Evolutionary conservation across 2,329 filamentous ascomycete species (phyloP).

Genomic region (Fusarium nurragi): DNA sequence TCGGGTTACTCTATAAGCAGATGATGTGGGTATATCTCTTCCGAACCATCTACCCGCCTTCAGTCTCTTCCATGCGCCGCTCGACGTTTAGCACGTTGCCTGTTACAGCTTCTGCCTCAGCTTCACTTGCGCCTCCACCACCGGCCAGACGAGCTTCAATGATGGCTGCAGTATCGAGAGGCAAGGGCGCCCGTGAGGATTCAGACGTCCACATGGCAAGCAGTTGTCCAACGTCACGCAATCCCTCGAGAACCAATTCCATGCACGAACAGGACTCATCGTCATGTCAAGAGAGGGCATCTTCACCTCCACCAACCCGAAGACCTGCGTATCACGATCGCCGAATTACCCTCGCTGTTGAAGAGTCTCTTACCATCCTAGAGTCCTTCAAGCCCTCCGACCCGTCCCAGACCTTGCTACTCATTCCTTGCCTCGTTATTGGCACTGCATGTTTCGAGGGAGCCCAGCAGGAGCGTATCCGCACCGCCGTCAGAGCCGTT

Average conservation of each 20-base stretch:
- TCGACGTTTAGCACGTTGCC: slow-evolving; percentile 46
- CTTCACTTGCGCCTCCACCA: slow-evolving; percentile 23
- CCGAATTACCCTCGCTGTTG: slow-evolving; percentile 63
- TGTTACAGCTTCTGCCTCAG: slow-evolving; percentile 27
- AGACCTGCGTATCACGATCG: slow-evolving; percentile 60
- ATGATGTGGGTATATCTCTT: slow-evolving; percentile 73
- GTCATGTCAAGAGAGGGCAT: slow-evolving; percentile 37
- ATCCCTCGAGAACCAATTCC: slow-evolving; percentile 52
- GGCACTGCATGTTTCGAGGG: slow-evolving; percentile 68
- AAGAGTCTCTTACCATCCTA: slow-evolving; percentile 65
- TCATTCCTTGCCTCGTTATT: slow-evolving; percentile 69
- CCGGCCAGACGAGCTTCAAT: slow-evolving; percentile 50
- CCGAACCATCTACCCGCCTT: slow-evolving; percentile 68
- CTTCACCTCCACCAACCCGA: slow-evolving; percentile 59
- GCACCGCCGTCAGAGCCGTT: slow-evolving; percentile 59
- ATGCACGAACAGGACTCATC: slow-evolving; percentile 51
- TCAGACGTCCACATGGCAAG: slow-evolving; percentile 37
- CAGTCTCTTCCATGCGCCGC: slow-evolving; percentile 43
- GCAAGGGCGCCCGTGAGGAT: slow-evolving; percentile 24
- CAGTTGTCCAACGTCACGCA: slow-evolving; percentile 49
- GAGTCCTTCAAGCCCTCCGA: slow-evolving; percentile 66
- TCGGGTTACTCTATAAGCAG: slow-evolving; percentile 69
- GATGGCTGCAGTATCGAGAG: slow-evolving; percentile 45
- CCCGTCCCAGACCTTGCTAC: slow-evolving; percentile 66
- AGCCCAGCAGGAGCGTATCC: slow-evolving; percentile 62